Percentiles rank a stretch among this genome's conserved stretches.
Evolutionary conservation across 306 rosid genomes (phyloP).

Genomic region (Citrullus mucosospermus): DNA sequence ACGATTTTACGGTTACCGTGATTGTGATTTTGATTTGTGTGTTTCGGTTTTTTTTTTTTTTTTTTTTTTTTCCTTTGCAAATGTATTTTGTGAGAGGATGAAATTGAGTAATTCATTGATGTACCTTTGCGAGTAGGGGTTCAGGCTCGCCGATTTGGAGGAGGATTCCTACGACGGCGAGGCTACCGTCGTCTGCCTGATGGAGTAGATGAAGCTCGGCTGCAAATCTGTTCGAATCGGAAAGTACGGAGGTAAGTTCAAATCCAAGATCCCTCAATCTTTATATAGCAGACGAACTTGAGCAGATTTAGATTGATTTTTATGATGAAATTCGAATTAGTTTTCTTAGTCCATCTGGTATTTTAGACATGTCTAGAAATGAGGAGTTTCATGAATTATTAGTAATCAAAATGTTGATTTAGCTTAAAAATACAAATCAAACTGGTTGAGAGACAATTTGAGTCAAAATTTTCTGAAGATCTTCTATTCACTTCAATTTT

Average conservation of each 20-base stretch:
- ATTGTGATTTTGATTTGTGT: background rate
- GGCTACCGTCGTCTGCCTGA: conserved; percentile 26
- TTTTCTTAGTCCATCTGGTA: background rate
- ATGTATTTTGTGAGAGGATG: background rate
- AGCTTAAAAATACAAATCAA: background rate
- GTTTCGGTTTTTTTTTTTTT: too few relatives aligned
- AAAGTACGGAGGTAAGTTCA: background rate
- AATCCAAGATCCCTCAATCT: background rate
- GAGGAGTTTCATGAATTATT: background rate
- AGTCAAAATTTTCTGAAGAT: background rate
- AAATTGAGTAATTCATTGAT: background rate
- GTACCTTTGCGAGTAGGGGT: conserved; percentile 40
- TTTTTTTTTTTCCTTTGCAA: background rate
- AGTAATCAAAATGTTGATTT: background rate
- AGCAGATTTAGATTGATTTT: background rate
- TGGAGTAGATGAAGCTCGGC: conserved; percentile 74
- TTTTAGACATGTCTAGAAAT: background rate
- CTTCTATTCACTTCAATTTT: background rate
- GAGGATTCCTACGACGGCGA: conserved; percentile 45
- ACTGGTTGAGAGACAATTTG: background rate
- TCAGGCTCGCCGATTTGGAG: conserved; percentile 44
- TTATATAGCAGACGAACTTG: background rate
- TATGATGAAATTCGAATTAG: background rate
- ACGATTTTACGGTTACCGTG: background rate
- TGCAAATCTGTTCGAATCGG: background rate